Base-by-base conservation (phyloP, 2,329 filamentous ascomycete species). In the Aspergillus sp. region DNA sequence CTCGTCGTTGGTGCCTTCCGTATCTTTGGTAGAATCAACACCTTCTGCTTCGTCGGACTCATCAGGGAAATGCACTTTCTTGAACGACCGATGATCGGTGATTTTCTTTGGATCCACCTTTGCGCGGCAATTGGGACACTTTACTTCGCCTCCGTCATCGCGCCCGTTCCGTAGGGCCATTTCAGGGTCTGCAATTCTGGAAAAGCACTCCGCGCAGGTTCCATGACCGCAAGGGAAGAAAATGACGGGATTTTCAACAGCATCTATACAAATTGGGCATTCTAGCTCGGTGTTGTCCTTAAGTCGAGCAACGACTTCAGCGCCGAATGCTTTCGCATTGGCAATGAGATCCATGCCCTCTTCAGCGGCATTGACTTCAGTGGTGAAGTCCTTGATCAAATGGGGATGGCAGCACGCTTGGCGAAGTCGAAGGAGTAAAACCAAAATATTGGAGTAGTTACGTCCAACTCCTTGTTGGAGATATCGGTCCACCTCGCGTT, bases 181-280 rank as follows among this genome's bases (percentile, higher is more conserved):
- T 1, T 82, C 76, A 3, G 87, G 86, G 63, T 91, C 90, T 0
- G 83, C 82, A 50, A 96, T 83, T 57, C 84, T 86, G 5, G 86
- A 83, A 62, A 95, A 87, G 71, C 92, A 97, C 63, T 92, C 89
- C 1, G 84, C 79, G 74, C 92, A 97, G 23, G 87, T 87, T 61
- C 89, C 86, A 70, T 97, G 92, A 2, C 92, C 92, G 70, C 92
- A 97, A 1, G 91, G 91, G 55, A 91, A 82, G 73, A 93, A 89
- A 64, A 96, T 91, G 3, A 85, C 85, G 0, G 91, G 90, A 63
- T 93, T 92, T 13, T 84, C 81, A 6, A 89, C 86, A 2, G 82
- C 87, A 69, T 97, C 92, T 60, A 90, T 88, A 73, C 92, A 97
- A 19, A 95, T 87, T 0, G 91, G 91, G 69, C 92, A 96, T 71